Evolutionary conservation across 1,284 basidiomycete genomes (phyloP).

Genomic region (Boletellus deceptivus): DNA sequence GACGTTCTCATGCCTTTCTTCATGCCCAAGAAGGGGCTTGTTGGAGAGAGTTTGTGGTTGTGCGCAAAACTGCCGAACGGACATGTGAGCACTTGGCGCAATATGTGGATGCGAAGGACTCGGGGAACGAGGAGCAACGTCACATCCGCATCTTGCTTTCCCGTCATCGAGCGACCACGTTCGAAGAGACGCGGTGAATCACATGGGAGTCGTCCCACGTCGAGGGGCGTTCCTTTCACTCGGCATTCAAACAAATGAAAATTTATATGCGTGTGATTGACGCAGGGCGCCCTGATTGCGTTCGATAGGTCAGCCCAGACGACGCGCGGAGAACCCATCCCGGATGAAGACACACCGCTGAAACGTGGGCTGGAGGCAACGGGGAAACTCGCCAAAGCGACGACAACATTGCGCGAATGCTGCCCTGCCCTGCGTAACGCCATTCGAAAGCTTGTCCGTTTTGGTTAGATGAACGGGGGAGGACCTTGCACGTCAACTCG

Average conservation of each 20-base stretch:
- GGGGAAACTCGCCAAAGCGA: too few species aligned
- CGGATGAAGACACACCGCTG: background rate
- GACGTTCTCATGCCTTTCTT: slow-evolving; percentile 27
- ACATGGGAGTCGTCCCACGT: slow-evolving; percentile 4
- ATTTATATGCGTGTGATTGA: slow-evolving; percentile 3
- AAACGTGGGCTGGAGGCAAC: background rate
- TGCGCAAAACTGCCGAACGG: slow-evolving; percentile 9
- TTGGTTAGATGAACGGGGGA: slow-evolving; percentile 23
- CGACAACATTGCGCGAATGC: background rate
- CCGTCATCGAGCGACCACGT: slow-evolving; percentile 6
- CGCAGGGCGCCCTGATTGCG: background rate
- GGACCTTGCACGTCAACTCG: background rate
- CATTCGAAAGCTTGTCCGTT: slow-evolving; percentile 12
- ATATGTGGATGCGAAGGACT: slow-evolving; percentile 5
- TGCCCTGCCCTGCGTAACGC: slow-evolving; percentile 6
- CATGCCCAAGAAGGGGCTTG: too few species aligned
- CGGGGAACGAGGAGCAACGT: background rate
- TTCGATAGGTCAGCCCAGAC: background rate
- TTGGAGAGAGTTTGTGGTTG: background rate
- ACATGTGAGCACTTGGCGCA: slow-evolving; percentile 8
- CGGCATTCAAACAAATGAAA: background rate
- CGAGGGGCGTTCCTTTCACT: background rate
- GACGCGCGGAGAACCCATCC: background rate
- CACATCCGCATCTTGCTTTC: background rate
- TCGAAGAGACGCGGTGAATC: background rate